Evolutionary conservation across 1,284 basidiomycete genomes (phyloP).

Genomic region (Ceratobasidium sp.): DNA sequence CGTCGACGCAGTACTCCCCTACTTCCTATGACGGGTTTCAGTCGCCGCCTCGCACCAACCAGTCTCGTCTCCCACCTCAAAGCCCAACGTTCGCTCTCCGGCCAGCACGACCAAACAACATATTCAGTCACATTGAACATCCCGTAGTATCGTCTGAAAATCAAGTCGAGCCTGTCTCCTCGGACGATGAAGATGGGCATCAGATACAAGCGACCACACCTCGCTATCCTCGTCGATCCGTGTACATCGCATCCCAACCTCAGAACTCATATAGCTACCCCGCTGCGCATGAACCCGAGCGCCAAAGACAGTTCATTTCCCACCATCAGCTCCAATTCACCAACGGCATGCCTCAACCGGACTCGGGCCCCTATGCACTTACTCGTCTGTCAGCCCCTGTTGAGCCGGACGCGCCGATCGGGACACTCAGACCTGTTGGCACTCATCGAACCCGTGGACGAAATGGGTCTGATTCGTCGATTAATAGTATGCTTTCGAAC

Average conservation of each 20-base stretch:
- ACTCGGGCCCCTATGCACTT: background rate
- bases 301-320: background rate
- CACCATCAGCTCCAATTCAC: background rate
- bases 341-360: background rate
- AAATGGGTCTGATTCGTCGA: constrained; percentile 21
- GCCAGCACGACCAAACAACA: background rate
- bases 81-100: constrained; percentile 31
- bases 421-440: background rate
- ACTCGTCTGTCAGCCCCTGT: background rate
- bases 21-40: constrained; percentile 2
- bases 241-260: background rate
- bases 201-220: background rate
- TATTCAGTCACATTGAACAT: constrained; percentile 37
- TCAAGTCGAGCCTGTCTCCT: background rate
- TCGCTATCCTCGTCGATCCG: background rate
- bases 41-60: background rate
- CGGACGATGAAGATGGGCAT: constrained; percentile 3
- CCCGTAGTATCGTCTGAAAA: background rate
- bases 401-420: background rate
- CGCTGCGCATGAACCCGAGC: background rate
- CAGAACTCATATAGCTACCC: background rate
- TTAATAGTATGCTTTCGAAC: constrained; percentile 13
- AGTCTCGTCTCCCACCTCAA: constrained; percentile 6
- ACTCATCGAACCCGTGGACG: background rate
- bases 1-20: background rate